These are phyloP conservation scores for Camelina neglecta DNA, from an alignment of 345 rosid species.

Conservation along the genomic window DNA sequence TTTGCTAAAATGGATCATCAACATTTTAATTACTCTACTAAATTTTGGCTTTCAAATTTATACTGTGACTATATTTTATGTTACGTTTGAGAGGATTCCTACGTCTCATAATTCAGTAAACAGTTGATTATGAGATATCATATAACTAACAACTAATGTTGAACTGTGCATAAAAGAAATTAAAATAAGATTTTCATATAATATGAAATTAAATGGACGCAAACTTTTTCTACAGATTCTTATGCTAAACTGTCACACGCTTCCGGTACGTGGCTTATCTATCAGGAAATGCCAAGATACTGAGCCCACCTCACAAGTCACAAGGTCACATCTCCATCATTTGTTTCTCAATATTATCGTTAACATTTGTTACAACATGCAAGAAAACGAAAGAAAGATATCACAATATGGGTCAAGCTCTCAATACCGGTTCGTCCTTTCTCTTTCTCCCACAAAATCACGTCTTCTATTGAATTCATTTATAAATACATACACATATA, in stretches of 20 bases:
- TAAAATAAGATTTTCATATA: not conserved
- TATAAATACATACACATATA: not conserved
- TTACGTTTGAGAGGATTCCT: not conserved
- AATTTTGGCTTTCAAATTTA: conserved; percentile 3
- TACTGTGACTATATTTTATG: not conserved
- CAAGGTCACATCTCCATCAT: conserved; percentile 32
- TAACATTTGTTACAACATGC: conserved; percentile 6
- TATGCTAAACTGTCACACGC: conserved; percentile 25
- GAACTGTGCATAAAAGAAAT: not conserved
- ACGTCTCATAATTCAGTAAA: not conserved
- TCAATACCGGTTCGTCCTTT: conserved; percentile 38
- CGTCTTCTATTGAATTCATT: not conserved
- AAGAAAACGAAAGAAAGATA: not conserved
- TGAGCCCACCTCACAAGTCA: conserved; percentile 37
- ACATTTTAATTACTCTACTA: not conserved
- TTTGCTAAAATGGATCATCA: conserved; percentile 7
- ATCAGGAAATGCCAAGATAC: conserved; percentile 42
- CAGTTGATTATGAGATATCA: not conserved
- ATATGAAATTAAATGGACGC: not conserved
- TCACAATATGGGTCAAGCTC: conserved; percentile 44
- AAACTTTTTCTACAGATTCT: conserved; percentile 31
- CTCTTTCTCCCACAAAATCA: conserved; percentile 11
- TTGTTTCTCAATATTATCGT: conserved; percentile 26
- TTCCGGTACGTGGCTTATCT: conserved; percentile 38
- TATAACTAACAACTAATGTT: too few species aligned